phyloP scores from a whole-genome alignment of 116 monocot species.

The Zostera marina region DNA sequence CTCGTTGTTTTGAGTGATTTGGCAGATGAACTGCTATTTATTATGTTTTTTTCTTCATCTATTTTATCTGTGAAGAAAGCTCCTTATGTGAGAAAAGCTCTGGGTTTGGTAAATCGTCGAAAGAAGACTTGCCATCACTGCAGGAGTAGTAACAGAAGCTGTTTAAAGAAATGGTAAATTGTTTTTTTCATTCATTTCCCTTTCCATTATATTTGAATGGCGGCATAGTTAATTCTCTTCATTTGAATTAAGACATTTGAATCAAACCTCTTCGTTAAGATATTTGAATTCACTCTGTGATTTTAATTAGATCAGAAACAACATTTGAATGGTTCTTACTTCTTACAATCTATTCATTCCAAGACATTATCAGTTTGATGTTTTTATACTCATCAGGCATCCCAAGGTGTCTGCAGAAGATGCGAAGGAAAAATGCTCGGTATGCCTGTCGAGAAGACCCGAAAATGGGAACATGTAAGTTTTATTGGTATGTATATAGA shows the following conservation, averaged over 20 bases:
- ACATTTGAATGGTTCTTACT: too few relatives aligned
- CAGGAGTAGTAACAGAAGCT: slow-evolving; percentile 13
- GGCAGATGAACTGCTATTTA: background rate
- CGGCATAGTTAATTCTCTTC: too few relatives aligned
- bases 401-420: background rate
- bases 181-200: background rate
- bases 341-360: too few relatives aligned
- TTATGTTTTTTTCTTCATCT: background rate
- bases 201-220: background rate
- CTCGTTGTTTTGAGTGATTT: background rate
- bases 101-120: slow-evolving; percentile 9
- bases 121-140: slow-evolving; percentile 38
- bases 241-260: too few relatives aligned
- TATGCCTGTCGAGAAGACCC: background rate
- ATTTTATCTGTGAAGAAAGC: slow-evolving; percentile 2
- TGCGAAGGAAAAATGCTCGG: background rate
- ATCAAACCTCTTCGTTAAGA: too few relatives aligned
- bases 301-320: too few relatives aligned
- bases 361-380: background rate
- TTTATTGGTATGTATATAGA: too few relatives aligned
- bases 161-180: slow-evolving; percentile 36
- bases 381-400: slow-evolving; percentile 1
- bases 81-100: slow-evolving; percentile 2
- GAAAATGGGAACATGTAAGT: slow-evolving; percentile 1
- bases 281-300: too few relatives aligned